phyloP scores from a whole-genome alignment of 768 basidiomycete genomes.

The Russula lepida region DNA sequence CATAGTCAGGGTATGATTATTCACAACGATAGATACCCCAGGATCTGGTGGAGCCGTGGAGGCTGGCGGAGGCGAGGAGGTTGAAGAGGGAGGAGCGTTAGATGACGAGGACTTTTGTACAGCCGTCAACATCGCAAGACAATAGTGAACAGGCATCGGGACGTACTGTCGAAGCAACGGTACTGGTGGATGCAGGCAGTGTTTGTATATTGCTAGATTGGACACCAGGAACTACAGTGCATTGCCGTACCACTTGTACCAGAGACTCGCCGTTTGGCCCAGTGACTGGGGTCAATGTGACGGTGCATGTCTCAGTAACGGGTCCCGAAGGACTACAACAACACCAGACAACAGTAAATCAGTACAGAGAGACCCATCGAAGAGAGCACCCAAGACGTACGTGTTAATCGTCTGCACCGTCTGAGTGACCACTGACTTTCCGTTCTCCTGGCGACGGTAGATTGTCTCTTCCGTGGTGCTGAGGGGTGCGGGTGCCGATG shows the following conservation, averaged over 20 bases:
- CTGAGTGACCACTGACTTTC: conserved; percentile 30
- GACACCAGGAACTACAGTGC: conserved; percentile 20
- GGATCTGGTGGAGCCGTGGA: background rate
- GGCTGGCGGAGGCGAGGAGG: conserved; percentile 5
- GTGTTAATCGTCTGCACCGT: conserved; percentile 33
- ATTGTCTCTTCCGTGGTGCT: background rate
- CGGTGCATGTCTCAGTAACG: conserved; percentile 31
- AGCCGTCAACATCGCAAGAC: background rate
- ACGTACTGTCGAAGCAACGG: background rate
- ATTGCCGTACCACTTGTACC: conserved; percentile 29
- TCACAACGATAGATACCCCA: conserved; percentile 1
- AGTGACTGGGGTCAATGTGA: conserved; percentile 30
- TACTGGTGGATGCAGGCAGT: background rate
- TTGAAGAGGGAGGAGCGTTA: background rate
- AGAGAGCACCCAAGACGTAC: conserved; percentile 28
- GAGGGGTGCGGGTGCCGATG: background rate
- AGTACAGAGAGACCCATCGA: background rate
- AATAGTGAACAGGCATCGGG: background rate
- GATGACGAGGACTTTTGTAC: background rate
- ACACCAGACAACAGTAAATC: background rate
- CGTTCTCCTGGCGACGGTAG: conserved; percentile 21
- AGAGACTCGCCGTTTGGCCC: conserved; percentile 26
- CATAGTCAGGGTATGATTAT: background rate
- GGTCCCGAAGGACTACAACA: conserved; percentile 24
- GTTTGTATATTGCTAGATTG: background rate